phyloP scores from a whole-genome alignment of 345 rosid species.

The Camelina laxa region DNA sequence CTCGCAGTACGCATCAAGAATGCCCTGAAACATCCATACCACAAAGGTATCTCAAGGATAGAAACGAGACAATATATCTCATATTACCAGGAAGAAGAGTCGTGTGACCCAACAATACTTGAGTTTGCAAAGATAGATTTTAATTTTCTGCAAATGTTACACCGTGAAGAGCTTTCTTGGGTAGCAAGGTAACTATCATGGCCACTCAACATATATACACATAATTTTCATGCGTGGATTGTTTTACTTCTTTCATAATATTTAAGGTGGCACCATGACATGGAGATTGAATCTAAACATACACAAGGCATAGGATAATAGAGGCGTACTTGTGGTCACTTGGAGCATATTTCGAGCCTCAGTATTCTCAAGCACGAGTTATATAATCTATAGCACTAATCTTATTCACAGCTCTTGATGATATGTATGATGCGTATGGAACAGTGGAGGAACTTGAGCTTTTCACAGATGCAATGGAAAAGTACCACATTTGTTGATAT shows the following conservation, averaged over 20 bases:
- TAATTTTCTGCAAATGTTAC: conserved; percentile 21
- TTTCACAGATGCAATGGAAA: conserved; percentile 34
- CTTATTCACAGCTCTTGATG: conserved; percentile 30
- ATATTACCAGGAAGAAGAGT: conserved; percentile 27
- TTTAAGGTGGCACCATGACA: conserved; percentile 32
- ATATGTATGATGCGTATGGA: conserved; percentile 38
- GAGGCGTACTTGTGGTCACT: conserved; percentile 38
- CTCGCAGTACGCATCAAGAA: conserved; percentile 26
- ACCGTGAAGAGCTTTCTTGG: conserved; percentile 30
- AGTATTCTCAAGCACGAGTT: conserved; percentile 37
- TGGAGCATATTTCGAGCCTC: conserved; percentile 41
- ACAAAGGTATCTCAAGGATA: conserved; percentile 37
- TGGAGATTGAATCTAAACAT: conserved; percentile 26
- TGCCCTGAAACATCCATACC: conserved; percentile 32
- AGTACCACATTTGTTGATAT: neutral
- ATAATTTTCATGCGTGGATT: neutral
- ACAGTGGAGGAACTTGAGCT: conserved; percentile 31
- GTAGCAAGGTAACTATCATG: conserved; percentile 17
- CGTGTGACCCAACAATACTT: conserved; percentile 13
- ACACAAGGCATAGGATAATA: conserved; percentile 9
- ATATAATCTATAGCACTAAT: neutral
- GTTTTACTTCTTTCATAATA: neutral
- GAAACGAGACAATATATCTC: conserved; percentile 28
- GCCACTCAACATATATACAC: neutral
- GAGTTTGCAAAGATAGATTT: conserved; percentile 41